A percentile compares a stretch with the other conserved stretches of the same genome.
These are phyloP conservation scores for Vachellia pachyceras DNA, from an alignment of 306 rosid species.

Conservation along the genomic window DNA sequence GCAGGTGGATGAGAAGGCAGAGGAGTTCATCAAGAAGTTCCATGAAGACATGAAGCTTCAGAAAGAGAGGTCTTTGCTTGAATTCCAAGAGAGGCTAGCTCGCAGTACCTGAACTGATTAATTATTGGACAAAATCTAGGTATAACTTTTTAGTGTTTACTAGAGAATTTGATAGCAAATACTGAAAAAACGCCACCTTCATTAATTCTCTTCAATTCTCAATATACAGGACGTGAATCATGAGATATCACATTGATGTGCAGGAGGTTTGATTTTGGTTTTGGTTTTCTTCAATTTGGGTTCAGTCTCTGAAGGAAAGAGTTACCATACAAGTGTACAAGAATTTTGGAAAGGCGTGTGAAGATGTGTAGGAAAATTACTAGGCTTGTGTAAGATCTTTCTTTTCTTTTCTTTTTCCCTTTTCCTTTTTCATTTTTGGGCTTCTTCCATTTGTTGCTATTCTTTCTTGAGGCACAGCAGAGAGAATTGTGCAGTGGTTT, in stretches of 20 bases:
- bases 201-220: not conserved
- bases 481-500: slow-evolving; percentile 1
- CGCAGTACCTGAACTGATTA: slow-evolving; percentile 36
- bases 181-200: not conserved
- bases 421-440: not conserved
- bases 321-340: not conserved
- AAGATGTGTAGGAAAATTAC: not conserved
- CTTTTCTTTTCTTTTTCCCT: not conserved
- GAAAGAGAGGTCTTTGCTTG: slow-evolving; percentile 53
- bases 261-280: slow-evolving; percentile 10
- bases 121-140: not conserved
- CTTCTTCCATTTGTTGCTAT: not conserved
- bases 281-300: not conserved
- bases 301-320: not conserved
- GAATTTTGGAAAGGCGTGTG: not conserved
- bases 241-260: not conserved
- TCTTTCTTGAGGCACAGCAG: not conserved
- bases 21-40: slow-evolving; percentile 48
- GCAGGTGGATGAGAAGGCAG: slow-evolving; percentile 53
- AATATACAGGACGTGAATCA: not conserved
- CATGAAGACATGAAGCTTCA: slow-evolving; percentile 54
- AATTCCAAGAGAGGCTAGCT: slow-evolving; percentile 51
- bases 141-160: not conserved
- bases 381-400: not conserved
- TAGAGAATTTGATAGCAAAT: not conserved